Conservation (phyloP, 1,284 basidiomycete genomes). For the Ustanciosporium gigantosporum region DNA sequence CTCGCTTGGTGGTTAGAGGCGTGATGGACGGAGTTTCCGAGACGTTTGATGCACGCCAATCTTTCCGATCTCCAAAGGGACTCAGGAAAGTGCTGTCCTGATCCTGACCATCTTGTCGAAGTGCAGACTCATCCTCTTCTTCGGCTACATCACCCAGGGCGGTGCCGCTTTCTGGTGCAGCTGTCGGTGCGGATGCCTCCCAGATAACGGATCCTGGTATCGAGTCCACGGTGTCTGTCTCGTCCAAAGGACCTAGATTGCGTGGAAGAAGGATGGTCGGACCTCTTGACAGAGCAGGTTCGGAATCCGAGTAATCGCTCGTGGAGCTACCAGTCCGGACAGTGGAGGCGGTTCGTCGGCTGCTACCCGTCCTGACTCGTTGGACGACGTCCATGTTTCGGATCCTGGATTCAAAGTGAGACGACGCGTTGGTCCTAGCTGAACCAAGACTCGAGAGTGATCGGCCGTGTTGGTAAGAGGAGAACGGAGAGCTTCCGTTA, state of each 20-base stretch:
- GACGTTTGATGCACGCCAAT: slow-evolving; percentile 4
- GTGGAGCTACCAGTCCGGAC: slow-evolving; percentile 17
- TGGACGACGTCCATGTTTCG: slow-evolving; percentile 52
- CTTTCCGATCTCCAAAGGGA: neutral
- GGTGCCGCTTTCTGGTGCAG: neutral
- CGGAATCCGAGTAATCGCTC: slow-evolving; percentile 22
- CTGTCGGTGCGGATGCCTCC: neutral
- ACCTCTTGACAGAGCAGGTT: slow-evolving; percentile 14
- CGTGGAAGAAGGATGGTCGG: slow-evolving; percentile 23
- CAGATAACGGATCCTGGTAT: slow-evolving; percentile 37
- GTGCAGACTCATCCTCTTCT: slow-evolving; percentile 2
- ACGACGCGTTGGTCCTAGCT: slow-evolving; percentile 33
- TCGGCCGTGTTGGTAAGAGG: slow-evolving; percentile 13
- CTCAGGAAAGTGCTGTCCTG: neutral
- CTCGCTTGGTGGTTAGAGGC: slow-evolving; percentile 49
- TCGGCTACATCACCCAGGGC: slow-evolving; percentile 10
- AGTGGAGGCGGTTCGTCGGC: slow-evolving; percentile 28
- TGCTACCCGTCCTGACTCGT: slow-evolving; percentile 40
- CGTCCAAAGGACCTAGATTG: slow-evolving; percentile 10
- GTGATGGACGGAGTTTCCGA: slow-evolving; percentile 49
- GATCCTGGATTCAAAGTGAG: slow-evolving; percentile 42
- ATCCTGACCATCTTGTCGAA: no score
- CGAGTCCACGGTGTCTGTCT: slow-evolving; percentile 2
- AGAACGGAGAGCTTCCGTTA: neutral
- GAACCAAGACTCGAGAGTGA: slow-evolving; percentile 44